These are phyloP conservation scores for Larix kaempferi DNA, from an alignment of 75 land plant genomes.

Conservation along the genomic window DNA sequence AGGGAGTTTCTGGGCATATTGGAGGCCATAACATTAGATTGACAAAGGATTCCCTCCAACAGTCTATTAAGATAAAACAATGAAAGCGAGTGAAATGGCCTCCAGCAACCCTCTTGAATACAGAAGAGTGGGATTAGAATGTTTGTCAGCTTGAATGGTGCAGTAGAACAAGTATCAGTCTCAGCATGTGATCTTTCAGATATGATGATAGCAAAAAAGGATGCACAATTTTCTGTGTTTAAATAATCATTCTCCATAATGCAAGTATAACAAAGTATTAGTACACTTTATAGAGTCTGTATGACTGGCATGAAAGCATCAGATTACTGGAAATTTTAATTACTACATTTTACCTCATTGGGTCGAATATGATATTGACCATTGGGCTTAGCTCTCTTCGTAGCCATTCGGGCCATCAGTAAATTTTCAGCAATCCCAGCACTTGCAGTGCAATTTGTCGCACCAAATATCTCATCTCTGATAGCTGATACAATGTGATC, in stretches of 20 bases:
- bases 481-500: slow-evolving; percentile 56
- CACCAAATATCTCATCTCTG: slow-evolving; percentile 69
- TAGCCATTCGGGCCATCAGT: slow-evolving; percentile 91
- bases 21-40: background rate
- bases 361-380: slow-evolving; percentile 76
- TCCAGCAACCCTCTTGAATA: background rate
- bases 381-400: slow-evolving; percentile 91
- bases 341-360: slow-evolving; percentile 36
- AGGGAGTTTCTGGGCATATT: background rate
- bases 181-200: background rate
- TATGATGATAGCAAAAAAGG: background rate
- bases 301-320: background rate
- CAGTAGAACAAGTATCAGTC: background rate
- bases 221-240: background rate
- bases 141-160: background rate
- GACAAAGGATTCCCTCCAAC: background rate
- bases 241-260: background rate
- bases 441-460: slow-evolving; percentile 95
- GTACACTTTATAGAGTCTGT: background rate
- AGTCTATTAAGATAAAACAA: background rate
- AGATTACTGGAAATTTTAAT: background rate
- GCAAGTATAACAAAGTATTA: background rate
- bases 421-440: slow-evolving; percentile 87
- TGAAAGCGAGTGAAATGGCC: background rate
- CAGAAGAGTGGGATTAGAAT: background rate